Evolutionary conservation across 1,139 yeast species (phyloP), one percentile per base, ranked within the genome.

Genomic region (Keqinozyma sinolaborantium): DNA sequence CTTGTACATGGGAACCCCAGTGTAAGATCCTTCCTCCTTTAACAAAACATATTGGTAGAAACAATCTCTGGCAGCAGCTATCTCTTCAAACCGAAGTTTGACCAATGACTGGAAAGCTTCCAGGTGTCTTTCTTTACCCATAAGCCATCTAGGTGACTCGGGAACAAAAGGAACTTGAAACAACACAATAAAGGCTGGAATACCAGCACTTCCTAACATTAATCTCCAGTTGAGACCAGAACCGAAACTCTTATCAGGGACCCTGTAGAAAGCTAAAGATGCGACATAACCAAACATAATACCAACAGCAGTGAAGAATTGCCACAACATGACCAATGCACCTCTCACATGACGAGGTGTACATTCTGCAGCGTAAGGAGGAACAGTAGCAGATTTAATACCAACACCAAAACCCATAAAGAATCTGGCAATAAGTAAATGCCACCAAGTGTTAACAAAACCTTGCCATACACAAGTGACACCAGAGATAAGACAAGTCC

Each of bases 251-350:
- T 45, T 42, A 21, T 51, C 43, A 0, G 60, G 56, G 9, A 65
- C 62, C 24, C 60, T 41, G 42, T 62, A 64, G 44, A 65, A 83
- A 0, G 86, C 86, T 35, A 84, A 64, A 14, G 79, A 72, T 30
- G 84, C 71, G 32, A 81, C 80, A 53, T 83, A 83, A 30, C 95
- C 95, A 47, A 85, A 65, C 79, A 83, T 82, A 48, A 85, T 84
- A 49, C 95, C 95, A 40, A 82, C 79, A 5, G 95, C 95, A 7
- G 95, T 85, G 73, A 84, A 84, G 56, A 83, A 74, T 60, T 85
- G 95, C 95, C 95, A 85, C 66, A 81, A 73, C 92, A 84, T 84
- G 31, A 84, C 88, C 40, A 85, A 62, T 4, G 88, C 77, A 39
- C 95, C 95, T 51, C 95, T 71, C 40, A 84, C 78, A 23, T 71